Conservation (phyloP, 352 stramenopile species). For the Plasmopara muralis region DNA sequence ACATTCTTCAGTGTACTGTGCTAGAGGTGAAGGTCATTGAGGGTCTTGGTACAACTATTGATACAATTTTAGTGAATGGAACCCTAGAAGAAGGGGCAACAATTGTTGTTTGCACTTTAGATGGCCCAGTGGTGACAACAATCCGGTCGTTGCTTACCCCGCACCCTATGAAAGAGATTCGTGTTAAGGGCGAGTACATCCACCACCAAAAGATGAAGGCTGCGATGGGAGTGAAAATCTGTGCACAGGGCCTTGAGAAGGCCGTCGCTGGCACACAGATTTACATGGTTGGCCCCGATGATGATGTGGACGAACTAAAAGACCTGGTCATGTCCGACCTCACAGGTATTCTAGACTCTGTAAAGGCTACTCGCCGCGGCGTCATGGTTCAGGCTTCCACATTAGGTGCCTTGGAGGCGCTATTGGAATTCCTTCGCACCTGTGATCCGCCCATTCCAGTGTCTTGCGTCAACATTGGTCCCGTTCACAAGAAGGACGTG, state of each 20-base stretch:
- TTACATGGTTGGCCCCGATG: conserved; percentile 93
- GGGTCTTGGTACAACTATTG: conserved; percentile 97
- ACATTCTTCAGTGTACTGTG: conserved; percentile 95
- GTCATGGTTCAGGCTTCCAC: conserved; percentile 99
- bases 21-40: conserved; percentile 99
- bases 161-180: conserved; percentile 96
- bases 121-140: conserved; percentile 95
- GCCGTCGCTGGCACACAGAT: conserved; percentile 97
- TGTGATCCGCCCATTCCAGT: conserved; percentile 93
- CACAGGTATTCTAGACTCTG: conserved; percentile 90
- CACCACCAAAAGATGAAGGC: conserved; percentile 97
- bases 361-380: conserved; percentile 94
- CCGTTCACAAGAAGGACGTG: conserved; percentile 98
- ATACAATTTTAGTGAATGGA: conserved; percentile 98
- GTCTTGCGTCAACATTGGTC: conserved; percentile 94
- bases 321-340: conserved; percentile 95
- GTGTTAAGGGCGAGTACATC: conserved; percentile 90
- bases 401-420: conserved; percentile 95
- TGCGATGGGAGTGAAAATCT: conserved; percentile 99
- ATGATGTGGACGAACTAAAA: conserved; percentile 98
- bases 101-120: conserved; percentile 97
- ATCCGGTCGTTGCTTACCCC: conserved; percentile 98
- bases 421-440: conserved; percentile 96
- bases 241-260: conserved; percentile 95
- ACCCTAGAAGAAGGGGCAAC: conserved; percentile 92